Conservation (phyloP, 257 asterid species). For the Solanum boliviense region DNA sequence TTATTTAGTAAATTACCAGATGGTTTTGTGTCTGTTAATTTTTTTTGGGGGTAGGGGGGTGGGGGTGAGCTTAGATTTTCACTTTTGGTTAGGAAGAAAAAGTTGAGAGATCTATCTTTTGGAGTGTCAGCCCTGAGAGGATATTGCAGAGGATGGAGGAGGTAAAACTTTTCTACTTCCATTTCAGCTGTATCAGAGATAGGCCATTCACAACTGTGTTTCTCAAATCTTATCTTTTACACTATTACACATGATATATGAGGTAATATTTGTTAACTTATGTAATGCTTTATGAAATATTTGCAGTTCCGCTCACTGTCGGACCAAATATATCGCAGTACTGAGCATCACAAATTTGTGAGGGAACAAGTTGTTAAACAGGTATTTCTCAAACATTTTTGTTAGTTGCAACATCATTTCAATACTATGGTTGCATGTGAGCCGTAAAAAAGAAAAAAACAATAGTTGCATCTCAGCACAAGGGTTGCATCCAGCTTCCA, state of each 20-base stretch:
- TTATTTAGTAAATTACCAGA: not conserved
- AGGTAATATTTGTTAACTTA: not conserved
- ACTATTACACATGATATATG: not conserved
- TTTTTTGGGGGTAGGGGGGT: not conserved
- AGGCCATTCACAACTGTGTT: not conserved
- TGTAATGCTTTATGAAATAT: not conserved
- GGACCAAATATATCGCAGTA: conserved; percentile 79
- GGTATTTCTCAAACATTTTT: conserved; percentile 18
- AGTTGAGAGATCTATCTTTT: not conserved
- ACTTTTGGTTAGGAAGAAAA: too few relatives aligned
- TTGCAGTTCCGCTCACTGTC: conserved; percentile 30
- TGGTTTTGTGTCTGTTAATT: not conserved
- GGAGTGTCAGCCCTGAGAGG: not conserved
- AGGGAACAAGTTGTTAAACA: conserved; percentile 61
- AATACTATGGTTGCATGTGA: not conserved
- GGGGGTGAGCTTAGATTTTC: not conserved
- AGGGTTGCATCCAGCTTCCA: not conserved
- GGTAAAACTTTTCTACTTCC: not conserved
- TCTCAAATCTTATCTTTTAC: not conserved
- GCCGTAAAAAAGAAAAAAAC: not conserved
- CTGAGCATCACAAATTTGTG: conserved; percentile 74
- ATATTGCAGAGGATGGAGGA: not conserved
- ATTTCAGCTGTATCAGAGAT: not conserved
- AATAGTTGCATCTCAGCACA: not conserved
- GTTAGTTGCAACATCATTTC: not conserved